Conservation (phyloP, 2,329 filamentous ascomycete species). For the Clonostachys rhizophaga region DNA sequence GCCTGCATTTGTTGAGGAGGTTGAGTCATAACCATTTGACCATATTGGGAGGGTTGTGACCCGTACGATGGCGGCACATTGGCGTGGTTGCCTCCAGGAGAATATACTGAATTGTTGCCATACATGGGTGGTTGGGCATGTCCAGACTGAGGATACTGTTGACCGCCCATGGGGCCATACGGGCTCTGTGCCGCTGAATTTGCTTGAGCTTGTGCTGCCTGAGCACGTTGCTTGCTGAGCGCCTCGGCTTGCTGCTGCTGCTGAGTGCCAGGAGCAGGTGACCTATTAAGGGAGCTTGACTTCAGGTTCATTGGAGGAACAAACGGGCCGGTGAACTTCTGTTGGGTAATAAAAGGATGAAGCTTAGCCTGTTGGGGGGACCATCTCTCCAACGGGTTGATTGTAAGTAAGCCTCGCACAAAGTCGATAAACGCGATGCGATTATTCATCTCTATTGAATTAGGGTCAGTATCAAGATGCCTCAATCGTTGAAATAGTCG, state of each 20-base stretch:
- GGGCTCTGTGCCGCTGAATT: constrained; percentile 63
- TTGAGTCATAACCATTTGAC: constrained; percentile 68
- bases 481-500: not conserved
- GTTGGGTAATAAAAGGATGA: constrained; percentile 97
- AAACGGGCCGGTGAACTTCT: constrained; percentile 94
- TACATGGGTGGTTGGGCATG: constrained; percentile 65
- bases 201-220: constrained; percentile 65
- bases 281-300: constrained; percentile 76
- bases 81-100: constrained; percentile 38
- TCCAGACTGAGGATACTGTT: constrained; percentile 41
- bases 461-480: no score
- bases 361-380: constrained; percentile 96
- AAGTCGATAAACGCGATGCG: constrained; percentile 97
- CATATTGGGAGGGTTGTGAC: constrained; percentile 59
- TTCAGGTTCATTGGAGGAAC: constrained; percentile 97
- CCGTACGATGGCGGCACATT: constrained; percentile 71
- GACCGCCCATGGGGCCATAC: constrained; percentile 47
- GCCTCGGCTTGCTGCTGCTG: constrained; percentile 95
- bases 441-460: constrained; percentile 86
- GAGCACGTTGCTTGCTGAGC: constrained; percentile 84
- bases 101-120: constrained; percentile 78
- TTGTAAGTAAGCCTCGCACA: constrained; percentile 84
- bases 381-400: constrained; percentile 95
- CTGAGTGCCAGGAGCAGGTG: constrained; percentile 87
- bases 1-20: constrained; percentile 62